Base-by-base conservation (phyloP, 495 filamentous ascomycete genomes). In the Tuber borchii region DNA sequence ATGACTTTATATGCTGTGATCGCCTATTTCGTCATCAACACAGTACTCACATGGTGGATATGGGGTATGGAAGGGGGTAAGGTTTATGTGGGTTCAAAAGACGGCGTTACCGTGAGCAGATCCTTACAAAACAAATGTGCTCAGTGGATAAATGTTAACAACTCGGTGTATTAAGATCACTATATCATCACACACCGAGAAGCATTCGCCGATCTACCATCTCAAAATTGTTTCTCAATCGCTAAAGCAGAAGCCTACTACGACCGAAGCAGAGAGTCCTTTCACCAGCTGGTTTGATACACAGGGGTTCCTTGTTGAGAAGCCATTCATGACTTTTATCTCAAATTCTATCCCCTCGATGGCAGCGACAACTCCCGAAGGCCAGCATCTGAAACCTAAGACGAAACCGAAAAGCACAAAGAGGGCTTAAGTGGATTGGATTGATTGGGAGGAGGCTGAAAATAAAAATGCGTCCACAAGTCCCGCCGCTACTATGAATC, bases 241-340 rank as follows among this genome's bases (percentile, higher is more conserved):
- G 1, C 84, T 85, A 37, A 85, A 86, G 76, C 77, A 9, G 76
- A 77, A n/a, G 70, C 71, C 72, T 17, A 74, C 79, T 14, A 86
- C 79, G n/a, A 70, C 87, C 16, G 86, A 89, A 73, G 83, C 93
- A 68, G 86, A 88, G 76, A 87, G 90, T 9, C 87, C 92, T 5
- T 98, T 97, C 83, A 91, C 90, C 31, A 87, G 87, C 40, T 99
- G 93, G 93, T 98, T 97, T 84, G 91, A 94, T 75, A 86, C 86
- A 6, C 88, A 92, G 51, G 95, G 95, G 9, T 88, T 87, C 71
- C 97, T 99, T 80, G 89, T 97, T 71, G 88, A 91, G 6, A 88
- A 90, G 77, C 94, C 94, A 14, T 94, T 97, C 82, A 93, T 95
- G 84, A 74, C 77, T 2, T 83, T 83, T 48, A 48, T 83, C 2